These are phyloP conservation scores for Starmera dryadoides DNA, from an alignment of 805 yeast genomes.

Conservation along the genomic window DNA sequence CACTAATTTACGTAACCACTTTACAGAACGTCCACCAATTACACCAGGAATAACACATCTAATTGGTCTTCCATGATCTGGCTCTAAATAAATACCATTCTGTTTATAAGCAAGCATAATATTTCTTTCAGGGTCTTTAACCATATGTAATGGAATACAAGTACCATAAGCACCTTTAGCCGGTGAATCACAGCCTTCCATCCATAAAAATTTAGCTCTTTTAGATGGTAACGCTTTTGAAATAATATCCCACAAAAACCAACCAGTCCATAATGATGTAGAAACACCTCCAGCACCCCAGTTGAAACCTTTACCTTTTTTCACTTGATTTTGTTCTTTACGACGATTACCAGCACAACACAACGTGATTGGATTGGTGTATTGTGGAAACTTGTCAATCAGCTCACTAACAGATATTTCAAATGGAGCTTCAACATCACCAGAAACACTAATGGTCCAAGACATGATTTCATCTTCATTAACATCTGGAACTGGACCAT, in stretches of 20 bases:
- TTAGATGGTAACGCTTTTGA: constrained; percentile 19
- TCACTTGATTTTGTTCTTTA: constrained; percentile 27
- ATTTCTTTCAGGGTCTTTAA: constrained; percentile 23
- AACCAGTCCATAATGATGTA: constrained; percentile 28
- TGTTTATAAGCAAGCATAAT: constrained; percentile 28
- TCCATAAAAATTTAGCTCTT: constrained; percentile 23
- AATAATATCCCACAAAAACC: constrained; percentile 22
- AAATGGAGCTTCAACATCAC: constrained; percentile 24
- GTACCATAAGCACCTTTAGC: constrained; percentile 28
- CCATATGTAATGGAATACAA: constrained; percentile 24
- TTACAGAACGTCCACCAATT: constrained; percentile 32
- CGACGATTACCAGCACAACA: constrained; percentile 30
- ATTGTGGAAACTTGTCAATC: constrained; percentile 20
- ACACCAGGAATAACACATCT: constrained; percentile 30
- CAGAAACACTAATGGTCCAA: constrained; percentile 24
- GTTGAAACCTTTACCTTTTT: constrained; percentile 26
- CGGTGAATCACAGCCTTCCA: constrained; percentile 28
- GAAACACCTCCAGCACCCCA: constrained; percentile 31
- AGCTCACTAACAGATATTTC: constrained; percentile 17
- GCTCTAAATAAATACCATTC: constrained; percentile 25
- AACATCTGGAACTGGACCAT: constrained; percentile 24
- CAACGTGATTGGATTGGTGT: constrained; percentile 26
- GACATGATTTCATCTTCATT: constrained; percentile 14
- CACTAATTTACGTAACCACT: constrained; percentile 25
- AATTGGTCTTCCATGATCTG: constrained; percentile 30